Percentiles rank a stretch among this genome's conserved stretches.
phyloP scores from a whole-genome alignment of 805 yeast genomes.

The Hanseniaspora mollemarum region DNA sequence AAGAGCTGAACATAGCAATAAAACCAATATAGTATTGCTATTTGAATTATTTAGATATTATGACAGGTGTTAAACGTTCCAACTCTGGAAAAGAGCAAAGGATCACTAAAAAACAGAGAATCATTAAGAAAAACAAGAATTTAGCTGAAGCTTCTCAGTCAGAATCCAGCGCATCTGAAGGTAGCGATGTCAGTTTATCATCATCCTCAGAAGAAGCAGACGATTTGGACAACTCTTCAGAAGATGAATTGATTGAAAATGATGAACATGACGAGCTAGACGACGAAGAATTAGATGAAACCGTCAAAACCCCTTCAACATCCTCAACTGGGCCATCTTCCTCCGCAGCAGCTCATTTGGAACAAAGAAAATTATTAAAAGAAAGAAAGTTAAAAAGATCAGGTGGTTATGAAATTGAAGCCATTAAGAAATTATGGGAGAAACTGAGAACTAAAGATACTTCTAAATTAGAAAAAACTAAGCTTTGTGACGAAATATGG shows the following conservation, averaged over 20 bases:
- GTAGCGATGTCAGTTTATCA: conserved; percentile 21
- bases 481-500: conserved; percentile 77
- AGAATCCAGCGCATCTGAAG: conserved; percentile 27
- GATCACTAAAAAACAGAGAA: conserved; percentile 17
- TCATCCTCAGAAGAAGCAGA: conserved; percentile 15
- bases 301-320: conserved; percentile 28
- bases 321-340: conserved; percentile 20
- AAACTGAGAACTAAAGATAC: conserved; percentile 75
- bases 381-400: conserved; percentile 82
- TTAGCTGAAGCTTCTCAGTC: conserved; percentile 21
- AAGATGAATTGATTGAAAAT: conserved; percentile 27
- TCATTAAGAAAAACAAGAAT: conserved; percentile 26
- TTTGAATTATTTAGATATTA: no score
- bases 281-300: conserved; percentile 27
- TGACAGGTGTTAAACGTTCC: conserved; percentile 12
- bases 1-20: no score
- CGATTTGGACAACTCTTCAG: conserved; percentile 17
- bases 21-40: no score
- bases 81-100: conserved; percentile 17
- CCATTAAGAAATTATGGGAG: conserved; percentile 84
- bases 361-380: conserved; percentile 61
- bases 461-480: conserved; percentile 61
- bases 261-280: conserved; percentile 25
- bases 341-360: conserved; percentile 48
- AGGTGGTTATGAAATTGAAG: conserved; percentile 75